phyloP scores from a whole-genome alignment of 768 basidiomycete genomes.

The Podaxis rugospora region DNA sequence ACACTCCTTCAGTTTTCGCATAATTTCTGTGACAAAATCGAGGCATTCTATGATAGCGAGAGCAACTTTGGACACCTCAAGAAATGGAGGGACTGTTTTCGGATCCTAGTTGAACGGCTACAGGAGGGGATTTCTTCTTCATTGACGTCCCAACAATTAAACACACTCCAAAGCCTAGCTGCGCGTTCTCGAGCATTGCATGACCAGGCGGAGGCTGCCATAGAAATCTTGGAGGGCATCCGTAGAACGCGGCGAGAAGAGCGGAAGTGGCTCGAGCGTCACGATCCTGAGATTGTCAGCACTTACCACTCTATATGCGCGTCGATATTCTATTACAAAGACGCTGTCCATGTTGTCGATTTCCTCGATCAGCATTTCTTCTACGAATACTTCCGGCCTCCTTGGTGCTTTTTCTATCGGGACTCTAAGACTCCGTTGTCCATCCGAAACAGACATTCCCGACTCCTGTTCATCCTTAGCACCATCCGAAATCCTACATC shows the following conservation, averaged over 20 bases:
- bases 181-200: neutral
- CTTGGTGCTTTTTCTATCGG: conserved; percentile 2
- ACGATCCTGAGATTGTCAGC: neutral
- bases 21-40: conserved; percentile 24
- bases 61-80: neutral
- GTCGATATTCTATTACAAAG: conserved; percentile 4
- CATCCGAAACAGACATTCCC: conserved; percentile 16
- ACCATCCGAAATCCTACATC: neutral
- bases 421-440: neutral
- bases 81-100: conserved; percentile 23
- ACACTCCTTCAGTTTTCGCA: conserved; percentile 16
- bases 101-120: conserved; percentile 25
- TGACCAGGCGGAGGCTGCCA: neutral
- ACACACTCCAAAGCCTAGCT: neutral
- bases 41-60: neutral
- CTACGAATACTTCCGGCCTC: conserved; percentile 9
- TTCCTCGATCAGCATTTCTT: conserved; percentile 3
- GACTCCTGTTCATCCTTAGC: conserved; percentile 6
- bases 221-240: neutral
- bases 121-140: neutral
- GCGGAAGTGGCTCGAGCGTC: neutral
- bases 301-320: neutral
- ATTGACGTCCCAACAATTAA: neutral
- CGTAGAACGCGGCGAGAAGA: neutral
- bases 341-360: conserved; percentile 8